Evolutionary conservation across 2,329 filamentous ascomycete species (phyloP), one percentile per base, ranked within the genome.

Genomic region (Claviceps monticola): DNA sequence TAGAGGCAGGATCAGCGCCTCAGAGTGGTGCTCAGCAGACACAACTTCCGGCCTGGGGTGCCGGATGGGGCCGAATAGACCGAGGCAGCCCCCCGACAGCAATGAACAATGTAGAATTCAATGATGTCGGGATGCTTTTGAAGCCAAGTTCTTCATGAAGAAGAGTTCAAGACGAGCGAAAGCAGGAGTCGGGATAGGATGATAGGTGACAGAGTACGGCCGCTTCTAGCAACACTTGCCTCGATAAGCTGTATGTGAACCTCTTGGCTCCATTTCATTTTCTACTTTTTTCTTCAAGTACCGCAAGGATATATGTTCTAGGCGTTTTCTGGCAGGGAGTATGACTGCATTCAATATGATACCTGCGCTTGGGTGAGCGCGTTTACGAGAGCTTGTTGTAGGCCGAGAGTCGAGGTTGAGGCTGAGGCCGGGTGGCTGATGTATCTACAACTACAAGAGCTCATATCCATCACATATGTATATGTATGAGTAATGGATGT

Each of bases 81-180:
- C 56, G 58, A 23, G 61, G 61, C n/a, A 49, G 52, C 41, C 46
- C 56, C 13, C 58, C 57, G 17, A 56, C 57, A 23, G 53, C 57
- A 49, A 55, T 47, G 48, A 53, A 39, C 13, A 56, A 51, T 48
- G 54, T 59, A 36, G 61, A 64, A 48, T 52, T 68, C 39, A 66
- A 64, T 36, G 66, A 68, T 49, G 66, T 68, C 3, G 66, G 66
- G 19, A 64, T 60, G 53, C 52, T 68, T 9, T 48, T 63, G 44
- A 46, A 49, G 38, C 47, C 56, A 5, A 47, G 7, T 14, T 47
- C 44, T 23, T 11, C 4, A 16, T 29, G 17, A 23, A 29, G 17
- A 23, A 29, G 4, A 23, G n/a, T 41, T n/a, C 8, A 17, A 43
- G 3, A 19, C 17, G 36, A 43, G 39, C 7, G n/a, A 14, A n/a